These are phyloP conservation scores for Candida dubliniensis DNA, from an alignment of 1,139 yeast genomes.

Conservation along the genomic window DNA sequence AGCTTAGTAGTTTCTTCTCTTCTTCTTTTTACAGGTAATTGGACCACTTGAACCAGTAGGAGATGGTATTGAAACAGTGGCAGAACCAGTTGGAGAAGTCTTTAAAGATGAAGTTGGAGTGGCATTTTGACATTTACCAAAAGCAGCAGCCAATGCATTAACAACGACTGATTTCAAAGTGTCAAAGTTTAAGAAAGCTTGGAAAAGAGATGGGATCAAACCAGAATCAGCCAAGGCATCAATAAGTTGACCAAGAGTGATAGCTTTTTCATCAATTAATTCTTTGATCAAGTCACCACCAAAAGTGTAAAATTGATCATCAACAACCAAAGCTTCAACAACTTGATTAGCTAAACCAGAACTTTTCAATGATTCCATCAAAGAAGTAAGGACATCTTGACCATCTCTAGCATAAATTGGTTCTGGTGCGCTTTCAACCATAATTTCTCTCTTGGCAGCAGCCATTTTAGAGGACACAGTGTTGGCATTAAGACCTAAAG, in stretches of 20 bases:
- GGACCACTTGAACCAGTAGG: conserved; percentile 39
- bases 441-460: conserved; percentile 15
- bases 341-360: conserved; percentile 48
- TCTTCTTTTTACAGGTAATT: conserved; percentile 19
- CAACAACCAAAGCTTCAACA: conserved; percentile 41
- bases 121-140: conserved; percentile 39
- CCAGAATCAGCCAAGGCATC: conserved; percentile 38
- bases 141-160: conserved; percentile 49
- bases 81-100: conserved; percentile 18
- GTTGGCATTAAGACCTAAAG: conserved; percentile 24
- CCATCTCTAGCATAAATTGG: conserved; percentile 16
- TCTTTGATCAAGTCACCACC: conserved; percentile 42
- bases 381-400: conserved; percentile 29
- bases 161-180: conserved; percentile 44
- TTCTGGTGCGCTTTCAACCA: conserved; percentile 8
- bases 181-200: conserved; percentile 40
- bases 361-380: conserved; percentile 47
- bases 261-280: conserved; percentile 32
- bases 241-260: conserved; percentile 30
- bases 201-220: conserved; percentile 37
- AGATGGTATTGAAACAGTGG: conserved; percentile 17
- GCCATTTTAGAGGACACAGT: conserved; percentile 17
- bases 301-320: conserved; percentile 38
- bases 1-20: conserved; percentile 11
- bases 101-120: conserved; percentile 24